Percentiles rank a stretch among this genome's conserved stretches.
phyloP scores from a whole-genome alignment of 23 red algal genomes.

The Gracilaria domingensis region DNA sequence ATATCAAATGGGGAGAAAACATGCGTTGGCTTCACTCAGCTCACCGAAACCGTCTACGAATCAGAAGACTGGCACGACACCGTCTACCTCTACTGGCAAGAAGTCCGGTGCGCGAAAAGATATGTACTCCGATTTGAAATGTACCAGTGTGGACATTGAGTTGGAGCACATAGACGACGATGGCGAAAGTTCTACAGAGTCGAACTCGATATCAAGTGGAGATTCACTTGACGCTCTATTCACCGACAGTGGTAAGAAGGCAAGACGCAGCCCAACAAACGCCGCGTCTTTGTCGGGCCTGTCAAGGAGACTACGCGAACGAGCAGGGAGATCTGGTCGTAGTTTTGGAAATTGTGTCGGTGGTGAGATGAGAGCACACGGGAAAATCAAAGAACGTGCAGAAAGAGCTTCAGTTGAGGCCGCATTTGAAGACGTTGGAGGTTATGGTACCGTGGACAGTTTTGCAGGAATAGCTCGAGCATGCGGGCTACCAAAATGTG shows the following conservation, averaged over 20 bases:
- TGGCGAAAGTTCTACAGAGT: neutral
- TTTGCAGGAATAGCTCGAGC: conserved; percentile 45
- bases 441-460: conserved; percentile 45
- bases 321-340: conserved; percentile 40
- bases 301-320: conserved; percentile 33
- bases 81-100: neutral
- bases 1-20: conserved; percentile 47
- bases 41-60: neutral
- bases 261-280: neutral
- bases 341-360: neutral
- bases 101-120: neutral
- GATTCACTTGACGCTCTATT: neutral
- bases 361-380: conserved; percentile 50
- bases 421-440: conserved; percentile 63
- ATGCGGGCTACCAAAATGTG: conserved; percentile 68
- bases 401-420: conserved; percentile 64
- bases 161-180: conserved; percentile 64
- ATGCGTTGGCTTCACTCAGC: neutral
- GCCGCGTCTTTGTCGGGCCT: conserved; percentile 32
- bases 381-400: conserved; percentile 42
- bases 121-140: neutral
- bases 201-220: neutral
- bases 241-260: neutral
- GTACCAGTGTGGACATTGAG: conserved; percentile 16
- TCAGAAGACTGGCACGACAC: neutral